Evolutionary conservation across 495 filamentous ascomycete species (phyloP), one percentile per base, ranked within the genome.

Genomic region (Melanomma pulvis-pyrius): DNA sequence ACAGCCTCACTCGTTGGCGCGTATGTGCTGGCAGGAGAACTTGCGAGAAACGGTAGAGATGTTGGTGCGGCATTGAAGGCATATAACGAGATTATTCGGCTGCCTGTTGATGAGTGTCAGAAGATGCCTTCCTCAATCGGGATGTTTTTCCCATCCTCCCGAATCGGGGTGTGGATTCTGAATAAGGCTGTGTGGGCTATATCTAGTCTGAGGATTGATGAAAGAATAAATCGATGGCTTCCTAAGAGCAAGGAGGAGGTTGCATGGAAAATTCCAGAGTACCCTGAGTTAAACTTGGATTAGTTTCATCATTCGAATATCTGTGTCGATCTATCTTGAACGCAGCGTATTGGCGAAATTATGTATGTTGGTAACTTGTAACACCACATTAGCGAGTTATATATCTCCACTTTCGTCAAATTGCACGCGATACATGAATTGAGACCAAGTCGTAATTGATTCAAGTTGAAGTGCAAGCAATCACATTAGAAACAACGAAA

Each of bases 21-120:
- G 5, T 77, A 74, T 36, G 61, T 77, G 5, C 70, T 77, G 1
- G 73, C 73, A 15, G 74, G 73, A n/a, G 74, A 74, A 41, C 55
- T 77, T 30, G 67, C 47, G 24, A 59, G 30, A 48, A 52, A 67
- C 32, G 36, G 47, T 1, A 36, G 63, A 11, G 52, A 56, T 49
- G 26, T 68, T 2, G 24, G 11, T 24, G 30, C 24, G 5, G 65
- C 65, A 21, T n/a, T 68, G 6, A 6, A 57, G 39, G 52, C 17
- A 32, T 68, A 68, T 26, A 49, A 68, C 2, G n/a, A 12, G 0
- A 26, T 46, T 1, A 21, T 32, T 8, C 30, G 36, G 12, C 32
- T 17, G 2, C 19, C 30, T 19, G n/a, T 58, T 4, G 28, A 25
- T 21, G 32, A 58, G 7, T 58, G 54, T 8, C 30, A 41, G 26